These are phyloP conservation scores for Scenedesmus sp. DNA, from an alignment of 163 green algal genomes.

Conservation along the genomic window DNA sequence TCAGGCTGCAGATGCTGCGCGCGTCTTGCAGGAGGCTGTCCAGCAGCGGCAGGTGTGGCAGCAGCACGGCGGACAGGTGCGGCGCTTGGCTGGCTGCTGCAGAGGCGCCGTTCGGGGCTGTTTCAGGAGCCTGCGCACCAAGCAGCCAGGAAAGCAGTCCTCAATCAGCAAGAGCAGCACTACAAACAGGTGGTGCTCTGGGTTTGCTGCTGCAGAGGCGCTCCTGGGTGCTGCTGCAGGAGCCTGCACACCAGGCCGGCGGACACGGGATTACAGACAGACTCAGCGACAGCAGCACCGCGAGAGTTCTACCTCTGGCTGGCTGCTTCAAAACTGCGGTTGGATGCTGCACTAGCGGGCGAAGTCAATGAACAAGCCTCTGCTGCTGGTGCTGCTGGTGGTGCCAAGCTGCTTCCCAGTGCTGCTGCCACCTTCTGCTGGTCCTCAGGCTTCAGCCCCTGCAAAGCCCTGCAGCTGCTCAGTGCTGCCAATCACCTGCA, in stretches of 20 bases:
- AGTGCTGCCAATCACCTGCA: background rate
- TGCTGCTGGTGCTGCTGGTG: background rate
- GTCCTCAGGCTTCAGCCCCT: slow-evolving; percentile 38
- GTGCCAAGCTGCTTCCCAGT: background rate
- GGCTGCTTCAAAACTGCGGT: too few relatives aligned
- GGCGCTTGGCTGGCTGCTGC: background rate
- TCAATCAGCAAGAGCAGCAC: too few relatives aligned
- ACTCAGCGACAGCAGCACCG: too few relatives aligned
- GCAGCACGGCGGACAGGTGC: background rate
- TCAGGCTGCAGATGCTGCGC: background rate
- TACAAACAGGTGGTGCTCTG: too few relatives aligned
- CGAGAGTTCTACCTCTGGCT: too few relatives aligned
- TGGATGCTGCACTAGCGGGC: too few relatives aligned
- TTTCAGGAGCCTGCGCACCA: background rate
- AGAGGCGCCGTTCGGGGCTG: background rate
- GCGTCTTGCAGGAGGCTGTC: background rate
- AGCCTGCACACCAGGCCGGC: too few relatives aligned
- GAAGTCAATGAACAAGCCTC: background rate
- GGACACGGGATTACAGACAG: too few relatives aligned
- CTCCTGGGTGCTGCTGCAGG: too few relatives aligned
- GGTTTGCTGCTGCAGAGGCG: too few relatives aligned
- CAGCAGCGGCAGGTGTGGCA: background rate
- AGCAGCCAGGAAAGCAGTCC: background rate
- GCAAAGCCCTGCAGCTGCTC: slow-evolving; percentile 7
- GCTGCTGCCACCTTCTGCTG: slow-evolving; percentile 30